Evolutionary conservation across 1,284 basidiomycete genomes (phyloP).

Genomic region (Ustilago lituana): DNA sequence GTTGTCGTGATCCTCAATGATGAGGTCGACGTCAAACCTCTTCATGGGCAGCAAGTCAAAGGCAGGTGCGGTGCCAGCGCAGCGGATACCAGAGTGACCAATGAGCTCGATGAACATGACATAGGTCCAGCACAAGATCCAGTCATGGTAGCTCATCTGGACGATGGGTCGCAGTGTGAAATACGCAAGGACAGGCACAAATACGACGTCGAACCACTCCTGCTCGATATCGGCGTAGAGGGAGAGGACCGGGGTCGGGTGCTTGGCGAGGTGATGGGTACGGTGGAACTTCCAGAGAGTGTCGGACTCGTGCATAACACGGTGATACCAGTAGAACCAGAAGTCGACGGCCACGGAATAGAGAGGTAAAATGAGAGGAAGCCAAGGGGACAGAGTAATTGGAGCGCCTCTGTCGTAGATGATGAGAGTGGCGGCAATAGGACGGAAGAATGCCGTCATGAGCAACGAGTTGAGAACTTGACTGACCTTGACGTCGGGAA

Average conservation of each 20-base stretch:
- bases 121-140: constrained; percentile 46
- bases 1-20: constrained; percentile 66
- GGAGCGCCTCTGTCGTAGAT: constrained; percentile 50
- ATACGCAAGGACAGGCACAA: constrained; percentile 48
- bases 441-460: constrained; percentile 45
- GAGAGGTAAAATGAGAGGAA: constrained; percentile 50
- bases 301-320: constrained; percentile 57
- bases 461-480: constrained; percentile 46
- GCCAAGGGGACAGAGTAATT: constrained; percentile 34
- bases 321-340: constrained; percentile 63
- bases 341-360: constrained; percentile 55
- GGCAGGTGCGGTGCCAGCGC: constrained; percentile 42
- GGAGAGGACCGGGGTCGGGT: constrained; percentile 52
- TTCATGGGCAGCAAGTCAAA: constrained; percentile 36
- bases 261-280: constrained; percentile 55
- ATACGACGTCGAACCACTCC: constrained; percentile 55
- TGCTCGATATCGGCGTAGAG: constrained; percentile 58
- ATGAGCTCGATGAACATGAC: constrained; percentile 53
- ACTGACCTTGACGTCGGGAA: constrained; percentile 37
- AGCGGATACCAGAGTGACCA: constrained; percentile 60
- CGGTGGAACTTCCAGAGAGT: constrained; percentile 53
- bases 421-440: constrained; percentile 39
- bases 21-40: constrained; percentile 52
- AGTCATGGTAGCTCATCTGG: constrained; percentile 39
- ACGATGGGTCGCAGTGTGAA: constrained; percentile 26